These are phyloP conservation scores for Gilbertella persicaria DNA, from an alignment of 371 early-diverging fungal species.

Conservation along the genomic window DNA sequence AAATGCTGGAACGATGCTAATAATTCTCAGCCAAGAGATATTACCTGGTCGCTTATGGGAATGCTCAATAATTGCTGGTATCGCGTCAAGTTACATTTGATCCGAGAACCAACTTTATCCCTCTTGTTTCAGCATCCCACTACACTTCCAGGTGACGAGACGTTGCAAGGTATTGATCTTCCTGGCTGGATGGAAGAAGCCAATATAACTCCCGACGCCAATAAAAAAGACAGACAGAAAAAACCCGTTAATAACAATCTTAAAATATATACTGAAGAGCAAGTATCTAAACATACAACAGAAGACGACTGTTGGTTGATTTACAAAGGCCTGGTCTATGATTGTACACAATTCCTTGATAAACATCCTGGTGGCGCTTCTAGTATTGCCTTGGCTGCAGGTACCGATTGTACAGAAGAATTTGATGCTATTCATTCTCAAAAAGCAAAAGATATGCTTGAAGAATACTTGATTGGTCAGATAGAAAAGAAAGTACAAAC, in stretches of 20 bases:
- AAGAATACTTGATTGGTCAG: constrained; percentile 38
- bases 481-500: constrained; percentile 5
- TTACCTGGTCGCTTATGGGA: constrained; percentile 83
- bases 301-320: constrained; percentile 66
- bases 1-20: constrained; percentile 75
- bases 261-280: constrained; percentile 53
- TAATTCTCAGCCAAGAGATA: constrained; percentile 74
- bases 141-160: constrained; percentile 11
- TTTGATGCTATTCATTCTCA: constrained; percentile 90
- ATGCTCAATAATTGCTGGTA: constrained; percentile 85
- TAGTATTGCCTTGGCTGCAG: constrained; percentile 52
- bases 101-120: constrained; percentile 20
- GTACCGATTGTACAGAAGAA: constrained; percentile 79
- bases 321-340: constrained; percentile 81
- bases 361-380: constrained; percentile 60
- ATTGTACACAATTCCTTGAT: constrained; percentile 72
- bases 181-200: constrained; percentile 19
- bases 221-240: constrained; percentile 77
- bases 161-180: neutral
- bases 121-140: constrained; percentile 59
- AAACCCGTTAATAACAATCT: constrained; percentile 72
- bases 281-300: constrained; percentile 59
- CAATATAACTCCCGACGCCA: constrained; percentile 18
- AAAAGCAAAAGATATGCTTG: constrained; percentile 50
- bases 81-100: constrained; percentile 48